These are phyloP conservation scores for Trametes punicea DNA, from an alignment of 768 basidiomycete genomes.

Conservation along the genomic window DNA sequence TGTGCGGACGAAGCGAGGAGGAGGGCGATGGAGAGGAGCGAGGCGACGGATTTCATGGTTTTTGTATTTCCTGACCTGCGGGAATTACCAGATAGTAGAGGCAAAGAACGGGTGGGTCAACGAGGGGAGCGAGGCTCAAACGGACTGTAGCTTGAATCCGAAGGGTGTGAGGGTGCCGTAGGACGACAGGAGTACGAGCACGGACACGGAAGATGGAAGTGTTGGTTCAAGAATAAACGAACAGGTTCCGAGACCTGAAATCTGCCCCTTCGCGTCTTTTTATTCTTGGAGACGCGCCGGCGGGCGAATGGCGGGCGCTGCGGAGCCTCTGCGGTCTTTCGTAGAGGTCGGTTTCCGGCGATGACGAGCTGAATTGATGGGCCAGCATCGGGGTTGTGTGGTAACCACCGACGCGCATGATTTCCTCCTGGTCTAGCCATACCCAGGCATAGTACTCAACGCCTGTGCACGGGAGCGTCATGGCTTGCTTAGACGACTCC, in stretches of 20 bases:
- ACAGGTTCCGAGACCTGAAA: background rate
- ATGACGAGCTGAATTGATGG: slow-evolving; percentile 12
- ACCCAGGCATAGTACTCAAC: background rate
- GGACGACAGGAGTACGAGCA: background rate
- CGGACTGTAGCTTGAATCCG: background rate
- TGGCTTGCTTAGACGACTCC: background rate
- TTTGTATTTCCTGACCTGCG: slow-evolving; percentile 10
- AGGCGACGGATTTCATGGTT: slow-evolving; percentile 26
- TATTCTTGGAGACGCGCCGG: background rate
- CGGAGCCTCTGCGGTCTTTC: slow-evolving; percentile 5
- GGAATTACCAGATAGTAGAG: slow-evolving; percentile 4
- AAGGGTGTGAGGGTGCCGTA: background rate
- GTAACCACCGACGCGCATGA: background rate
- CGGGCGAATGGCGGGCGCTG: background rate
- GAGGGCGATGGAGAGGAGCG: slow-evolving; percentile 26
- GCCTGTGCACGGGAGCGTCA: background rate
- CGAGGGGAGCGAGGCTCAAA: background rate
- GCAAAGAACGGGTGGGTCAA: slow-evolving; percentile 7
- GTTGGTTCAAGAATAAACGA: slow-evolving; percentile 2
- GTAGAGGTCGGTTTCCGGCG: background rate
- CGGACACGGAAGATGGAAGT: background rate
- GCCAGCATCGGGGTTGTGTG: background rate
- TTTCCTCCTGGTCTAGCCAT: background rate
- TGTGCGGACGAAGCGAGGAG: slow-evolving; percentile 21
- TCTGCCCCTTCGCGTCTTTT: background rate